Conservation (phyloP, 192 early-diverging fungal genomes). For the Backusella macrospora region DNA sequence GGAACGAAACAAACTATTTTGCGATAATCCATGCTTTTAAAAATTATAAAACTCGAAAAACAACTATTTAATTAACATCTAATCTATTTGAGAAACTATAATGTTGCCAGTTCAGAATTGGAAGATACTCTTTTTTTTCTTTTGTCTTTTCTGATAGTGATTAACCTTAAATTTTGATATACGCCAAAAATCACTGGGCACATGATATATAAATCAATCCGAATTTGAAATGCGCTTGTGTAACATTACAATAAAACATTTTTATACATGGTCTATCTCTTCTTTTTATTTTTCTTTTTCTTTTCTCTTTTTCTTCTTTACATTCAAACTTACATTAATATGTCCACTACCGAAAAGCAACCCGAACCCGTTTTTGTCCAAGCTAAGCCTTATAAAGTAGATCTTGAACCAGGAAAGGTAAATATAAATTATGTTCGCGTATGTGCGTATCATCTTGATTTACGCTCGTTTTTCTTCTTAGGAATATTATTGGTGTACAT, state of each 20-base stretch:
- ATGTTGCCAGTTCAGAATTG: too few relatives aligned
- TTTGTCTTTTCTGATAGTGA: neutral
- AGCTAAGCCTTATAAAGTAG: conserved; percentile 26
- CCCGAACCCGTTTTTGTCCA: conserved; percentile 24
- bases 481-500: conserved; percentile 27
- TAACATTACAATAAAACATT: neutral
- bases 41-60: too few relatives aligned
- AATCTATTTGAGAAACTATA: too few relatives aligned
- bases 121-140: too few relatives aligned
- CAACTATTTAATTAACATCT: too few relatives aligned
- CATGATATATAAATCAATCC: neutral
- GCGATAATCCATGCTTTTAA: too few relatives aligned
- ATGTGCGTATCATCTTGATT: neutral
- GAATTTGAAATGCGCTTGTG: conserved; percentile 2
- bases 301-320: neutral
- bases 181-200: neutral
- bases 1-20: too few relatives aligned
- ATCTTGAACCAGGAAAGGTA: conserved; percentile 28
- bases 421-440: neutral
- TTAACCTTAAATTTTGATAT: neutral
- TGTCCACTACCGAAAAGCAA: conserved; percentile 2
- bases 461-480: neutral
- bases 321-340: conserved; percentile 21
- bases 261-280: neutral
- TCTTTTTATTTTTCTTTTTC: neutral